Evolutionary conservation across 768 basidiomycete genomes (phyloP).

Genomic region (Royoungia palumana): DNA sequence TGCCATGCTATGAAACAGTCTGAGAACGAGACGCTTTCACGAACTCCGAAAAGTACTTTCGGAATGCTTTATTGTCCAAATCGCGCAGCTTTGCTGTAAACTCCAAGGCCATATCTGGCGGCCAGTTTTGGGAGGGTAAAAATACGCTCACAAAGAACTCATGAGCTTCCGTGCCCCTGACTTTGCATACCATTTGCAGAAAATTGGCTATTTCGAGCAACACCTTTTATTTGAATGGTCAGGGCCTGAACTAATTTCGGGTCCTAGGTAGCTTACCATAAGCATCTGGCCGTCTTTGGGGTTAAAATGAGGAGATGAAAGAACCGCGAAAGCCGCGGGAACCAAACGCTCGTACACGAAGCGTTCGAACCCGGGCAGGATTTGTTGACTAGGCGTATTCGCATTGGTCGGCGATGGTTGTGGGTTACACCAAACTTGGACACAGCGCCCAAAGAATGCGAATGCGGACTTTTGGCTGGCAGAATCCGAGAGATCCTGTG

Average conservation of each 20-base stretch:
- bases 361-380: slow-evolving; percentile 85
- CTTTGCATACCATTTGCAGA: slow-evolving; percentile 72
- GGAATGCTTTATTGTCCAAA: slow-evolving; percentile 70
- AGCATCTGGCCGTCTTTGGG: slow-evolving; percentile 84
- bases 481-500: slow-evolving; percentile 74
- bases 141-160: slow-evolving; percentile 76
- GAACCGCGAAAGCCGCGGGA: slow-evolving; percentile 77
- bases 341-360: slow-evolving; percentile 88
- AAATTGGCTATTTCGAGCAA: slow-evolving; percentile 86
- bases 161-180: slow-evolving; percentile 78
- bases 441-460: slow-evolving; percentile 67
- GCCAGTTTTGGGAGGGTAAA: slow-evolving; percentile 88
- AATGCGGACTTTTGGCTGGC: slow-evolving; percentile 76
- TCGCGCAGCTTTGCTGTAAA: slow-evolving; percentile 74
- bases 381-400: slow-evolving; percentile 32
- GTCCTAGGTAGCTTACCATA: slow-evolving; percentile 51
- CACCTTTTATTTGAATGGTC: slow-evolving; percentile 49
- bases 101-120: slow-evolving; percentile 69
- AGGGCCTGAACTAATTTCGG: background rate
- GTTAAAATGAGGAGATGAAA: slow-evolving; percentile 77
- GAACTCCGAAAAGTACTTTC: slow-evolving; percentile 86
- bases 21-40: slow-evolving; percentile 66
- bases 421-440: slow-evolving; percentile 66
- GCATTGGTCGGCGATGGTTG: slow-evolving; percentile 31
- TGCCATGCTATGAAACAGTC: slow-evolving; percentile 45